Conservation (phyloP, 2,329 filamentous ascomycete species). For the Diplodia sapinea region DNA sequence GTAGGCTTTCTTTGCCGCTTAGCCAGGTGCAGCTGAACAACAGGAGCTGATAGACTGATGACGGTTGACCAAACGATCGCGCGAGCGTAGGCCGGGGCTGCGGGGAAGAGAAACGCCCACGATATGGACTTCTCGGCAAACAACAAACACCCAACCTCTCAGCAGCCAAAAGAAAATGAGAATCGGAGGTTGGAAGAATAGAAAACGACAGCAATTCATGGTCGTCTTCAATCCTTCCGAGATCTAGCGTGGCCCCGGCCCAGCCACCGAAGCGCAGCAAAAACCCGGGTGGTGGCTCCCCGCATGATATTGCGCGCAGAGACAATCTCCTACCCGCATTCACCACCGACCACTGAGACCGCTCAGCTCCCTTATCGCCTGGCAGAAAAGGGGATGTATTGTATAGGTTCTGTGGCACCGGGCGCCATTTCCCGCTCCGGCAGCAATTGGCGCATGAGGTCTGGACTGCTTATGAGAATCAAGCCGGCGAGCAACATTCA, state of each 20-base stretch:
- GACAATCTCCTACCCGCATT: background rate
- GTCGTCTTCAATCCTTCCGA: background rate
- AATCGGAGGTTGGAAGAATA: background rate
- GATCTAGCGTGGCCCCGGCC: background rate
- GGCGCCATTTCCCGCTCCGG: background rate
- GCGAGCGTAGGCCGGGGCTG: background rate
- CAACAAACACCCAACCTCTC: no score
- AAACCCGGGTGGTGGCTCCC: background rate
- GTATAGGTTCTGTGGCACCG: background rate
- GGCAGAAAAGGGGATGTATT: background rate
- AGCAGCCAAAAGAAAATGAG: background rate
- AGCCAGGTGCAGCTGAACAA: background rate
- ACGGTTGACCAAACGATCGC: background rate
- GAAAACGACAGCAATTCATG: background rate
- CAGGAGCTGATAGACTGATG: background rate
- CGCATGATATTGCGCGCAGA: background rate
- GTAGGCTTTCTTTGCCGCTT: background rate
- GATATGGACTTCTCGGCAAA: no score
- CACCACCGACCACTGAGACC: background rate
- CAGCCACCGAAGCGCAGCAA: background rate
- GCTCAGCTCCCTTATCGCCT: background rate
- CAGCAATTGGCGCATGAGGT: background rate
- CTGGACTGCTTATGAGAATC: no score
- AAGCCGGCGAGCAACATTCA: background rate
- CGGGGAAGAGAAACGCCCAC: background rate